These are phyloP conservation scores for Trichoderma sp. DNA, from an alignment of 2,329 filamentous ascomycete species.

Conservation along the genomic window DNA sequence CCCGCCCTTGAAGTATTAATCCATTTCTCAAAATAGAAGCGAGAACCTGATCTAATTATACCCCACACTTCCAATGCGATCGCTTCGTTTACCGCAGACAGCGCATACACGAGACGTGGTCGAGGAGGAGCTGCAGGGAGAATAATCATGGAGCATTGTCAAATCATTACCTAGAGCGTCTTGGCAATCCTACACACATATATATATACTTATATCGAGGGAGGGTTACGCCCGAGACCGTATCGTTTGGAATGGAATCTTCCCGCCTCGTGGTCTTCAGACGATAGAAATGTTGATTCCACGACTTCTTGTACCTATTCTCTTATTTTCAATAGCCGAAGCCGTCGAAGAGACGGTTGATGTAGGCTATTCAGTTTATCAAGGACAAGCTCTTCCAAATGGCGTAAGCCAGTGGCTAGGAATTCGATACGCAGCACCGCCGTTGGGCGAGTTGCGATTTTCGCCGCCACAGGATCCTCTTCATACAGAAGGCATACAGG, in stretches of 20 bases:
- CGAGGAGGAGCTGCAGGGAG: constrained; percentile 37
- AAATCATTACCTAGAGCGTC: not conserved
- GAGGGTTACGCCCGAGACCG: not conserved
- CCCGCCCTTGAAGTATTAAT: not conserved
- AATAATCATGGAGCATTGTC: not conserved
- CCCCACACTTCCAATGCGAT: not conserved
- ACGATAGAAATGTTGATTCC: not conserved
- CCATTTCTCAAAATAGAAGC: not conserved
- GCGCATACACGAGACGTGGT: not conserved
- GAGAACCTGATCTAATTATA: not conserved
- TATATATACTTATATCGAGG: constrained; percentile 11
- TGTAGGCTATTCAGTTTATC: constrained; percentile 69
- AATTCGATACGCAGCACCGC: constrained; percentile 73
- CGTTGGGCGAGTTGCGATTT: constrained; percentile 68
- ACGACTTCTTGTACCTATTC: constrained; percentile 4
- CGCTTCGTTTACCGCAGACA: not conserved
- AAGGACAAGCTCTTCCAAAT: constrained; percentile 56
- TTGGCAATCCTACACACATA: not conserved
- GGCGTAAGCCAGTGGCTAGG: constrained; percentile 74
- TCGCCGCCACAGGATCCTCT: constrained; percentile 66
- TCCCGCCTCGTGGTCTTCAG: not conserved
- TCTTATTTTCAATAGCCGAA: constrained; percentile 25
- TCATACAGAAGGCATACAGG: constrained; percentile 48
- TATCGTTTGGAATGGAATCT: not conserved
- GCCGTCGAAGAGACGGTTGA: constrained; percentile 51